A percentile compares a stretch with the other conserved stretches of the same genome.
Conservation (phyloP, 805 yeast species). For the Suhomyces pyralidae region DNA sequence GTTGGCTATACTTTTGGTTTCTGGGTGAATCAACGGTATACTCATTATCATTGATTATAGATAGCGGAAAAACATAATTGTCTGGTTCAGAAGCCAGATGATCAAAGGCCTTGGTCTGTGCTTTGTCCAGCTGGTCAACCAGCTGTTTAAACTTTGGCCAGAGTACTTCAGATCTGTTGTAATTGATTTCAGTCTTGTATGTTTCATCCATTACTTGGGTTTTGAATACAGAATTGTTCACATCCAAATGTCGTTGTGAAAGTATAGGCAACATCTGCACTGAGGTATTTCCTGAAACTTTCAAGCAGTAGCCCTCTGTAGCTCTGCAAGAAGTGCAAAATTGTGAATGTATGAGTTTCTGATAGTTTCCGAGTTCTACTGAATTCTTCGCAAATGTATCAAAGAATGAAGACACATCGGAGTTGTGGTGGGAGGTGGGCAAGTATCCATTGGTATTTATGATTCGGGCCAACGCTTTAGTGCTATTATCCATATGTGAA, state of each 20-base stretch:
- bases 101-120: not conserved
- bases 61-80: not conserved
- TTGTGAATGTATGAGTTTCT: conserved; percentile 36
- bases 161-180: not conserved
- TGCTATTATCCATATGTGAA: not conserved
- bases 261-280: conserved; percentile 24
- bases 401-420: conserved; percentile 24
- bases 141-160: not conserved
- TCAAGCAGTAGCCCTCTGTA: conserved; percentile 36
- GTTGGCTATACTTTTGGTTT: conserved; percentile 16
- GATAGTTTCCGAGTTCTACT: conserved; percentile 30
- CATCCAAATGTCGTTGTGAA: not conserved
- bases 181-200: too few species aligned
- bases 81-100: not conserved
- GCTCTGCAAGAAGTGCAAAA: conserved; percentile 39
- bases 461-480: conserved; percentile 4
- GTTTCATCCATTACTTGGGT: not conserved
- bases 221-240: not conserved
- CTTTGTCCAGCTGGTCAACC: not conserved
- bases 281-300: conserved; percentile 26
- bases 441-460: conserved; percentile 22
- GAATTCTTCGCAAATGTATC: conserved; percentile 42
- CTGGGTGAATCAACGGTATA: not conserved
- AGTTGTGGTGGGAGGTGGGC: not conserved
- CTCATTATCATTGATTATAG: not conserved